Conservation (phyloP, 306 rosid genomes). For the Calophaca sinica region DNA sequence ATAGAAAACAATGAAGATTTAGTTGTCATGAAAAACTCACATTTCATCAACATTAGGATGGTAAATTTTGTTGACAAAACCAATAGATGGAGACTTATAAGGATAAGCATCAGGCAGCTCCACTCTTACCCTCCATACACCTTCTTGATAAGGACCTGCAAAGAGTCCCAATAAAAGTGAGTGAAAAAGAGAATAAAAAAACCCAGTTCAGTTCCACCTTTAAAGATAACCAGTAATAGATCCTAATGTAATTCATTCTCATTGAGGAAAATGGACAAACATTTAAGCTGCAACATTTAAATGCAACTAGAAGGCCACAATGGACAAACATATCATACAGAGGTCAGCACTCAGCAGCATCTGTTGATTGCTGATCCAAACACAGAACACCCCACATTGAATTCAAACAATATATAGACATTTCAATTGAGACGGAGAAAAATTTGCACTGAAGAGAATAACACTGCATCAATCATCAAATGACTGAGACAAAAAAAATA, state of each 20-base stretch:
- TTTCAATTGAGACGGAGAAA: conserved; percentile 4
- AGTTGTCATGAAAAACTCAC: conserved; percentile 59
- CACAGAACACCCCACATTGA: conserved; percentile 23
- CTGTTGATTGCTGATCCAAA: conserved; percentile 42
- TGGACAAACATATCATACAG: conserved; percentile 9
- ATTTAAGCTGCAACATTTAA: conserved; percentile 42
- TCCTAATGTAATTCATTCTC: conserved; percentile 37
- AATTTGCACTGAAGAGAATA: background rate
- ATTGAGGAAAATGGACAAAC: conserved; percentile 41
- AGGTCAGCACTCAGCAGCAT: conserved; percentile 41
- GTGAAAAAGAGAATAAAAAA: background rate
- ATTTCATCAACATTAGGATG: conserved; percentile 96
- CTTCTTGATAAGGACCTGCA: conserved; percentile 83
- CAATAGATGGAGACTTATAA: conserved; percentile 87
- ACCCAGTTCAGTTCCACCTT: conserved; percentile 26
- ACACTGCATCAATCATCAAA: background rate
- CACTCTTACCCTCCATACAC: conserved; percentile 88
- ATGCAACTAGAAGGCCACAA: conserved; percentile 34
- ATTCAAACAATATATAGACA: conserved; percentile 1
- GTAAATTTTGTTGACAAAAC: conserved; percentile 83
- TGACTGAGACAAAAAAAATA: background rate
- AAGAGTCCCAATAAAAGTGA: conserved; percentile 36
- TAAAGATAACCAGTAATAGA: conserved; percentile 35
- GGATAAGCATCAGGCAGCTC: conserved; percentile 94
- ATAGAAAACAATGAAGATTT: conserved; percentile 31